These are phyloP conservation scores for Pseudozyma pruni DNA, from an alignment of 1,284 basidiomycete species.

Conservation along the genomic window DNA sequence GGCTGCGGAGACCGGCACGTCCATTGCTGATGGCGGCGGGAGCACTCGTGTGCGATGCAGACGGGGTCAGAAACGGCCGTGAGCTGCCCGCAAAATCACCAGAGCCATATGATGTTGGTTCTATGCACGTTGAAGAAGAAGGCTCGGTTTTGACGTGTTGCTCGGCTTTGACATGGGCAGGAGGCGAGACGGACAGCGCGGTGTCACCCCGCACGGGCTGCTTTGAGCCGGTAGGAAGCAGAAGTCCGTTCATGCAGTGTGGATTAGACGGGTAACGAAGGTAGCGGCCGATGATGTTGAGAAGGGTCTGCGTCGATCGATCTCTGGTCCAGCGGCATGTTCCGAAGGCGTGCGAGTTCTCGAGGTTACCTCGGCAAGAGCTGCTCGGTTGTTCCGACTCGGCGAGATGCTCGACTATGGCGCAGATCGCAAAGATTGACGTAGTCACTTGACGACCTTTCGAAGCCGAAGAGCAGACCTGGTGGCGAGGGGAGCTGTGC, in stretches of 20 bases:
- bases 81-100: background rate
- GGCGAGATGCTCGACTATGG: constrained; percentile 19
- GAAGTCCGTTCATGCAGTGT: constrained; percentile 43
- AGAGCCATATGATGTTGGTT: constrained; percentile 4
- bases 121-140: constrained; percentile 2
- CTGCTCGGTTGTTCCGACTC: constrained; percentile 16
- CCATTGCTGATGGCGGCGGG: constrained; percentile 1
- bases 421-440: too few species aligned
- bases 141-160: constrained; percentile 27
- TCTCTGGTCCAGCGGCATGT: constrained; percentile 38
- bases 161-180: constrained; percentile 21
- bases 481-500: background rate
- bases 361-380: constrained; percentile 24
- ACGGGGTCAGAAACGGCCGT: constrained; percentile 7
- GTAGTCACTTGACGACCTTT: too few species aligned
- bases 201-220: constrained; percentile 40
- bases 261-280: background rate
- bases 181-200: constrained; percentile 22
- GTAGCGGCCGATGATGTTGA: constrained; percentile 9
- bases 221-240: constrained; percentile 45
- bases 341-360: constrained; percentile 20
- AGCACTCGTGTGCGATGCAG: constrained; percentile 4
- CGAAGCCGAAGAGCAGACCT: too few species aligned
- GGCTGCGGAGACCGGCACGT: constrained; percentile 1
- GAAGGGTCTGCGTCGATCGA: constrained; percentile 16